Evolutionary conservation across 345 rosid genomes (phyloP).

Genomic region (Zanthoxylum bungeanum): DNA sequence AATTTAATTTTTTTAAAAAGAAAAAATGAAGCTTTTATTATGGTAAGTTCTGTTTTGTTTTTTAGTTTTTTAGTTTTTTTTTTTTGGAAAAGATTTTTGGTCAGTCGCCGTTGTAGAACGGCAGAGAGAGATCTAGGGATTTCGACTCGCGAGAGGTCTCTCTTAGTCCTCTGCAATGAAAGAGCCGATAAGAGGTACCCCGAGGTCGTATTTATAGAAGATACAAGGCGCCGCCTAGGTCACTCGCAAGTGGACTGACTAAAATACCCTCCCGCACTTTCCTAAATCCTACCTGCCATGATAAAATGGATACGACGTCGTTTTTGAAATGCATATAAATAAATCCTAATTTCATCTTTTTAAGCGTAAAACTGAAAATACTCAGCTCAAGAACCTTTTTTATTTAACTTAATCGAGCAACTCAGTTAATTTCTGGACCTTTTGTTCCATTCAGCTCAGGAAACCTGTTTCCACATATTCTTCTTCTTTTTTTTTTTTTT

Average conservation of each 20-base stretch:
- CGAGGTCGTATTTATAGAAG: conserved; percentile 9
- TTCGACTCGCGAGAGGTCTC: background rate
- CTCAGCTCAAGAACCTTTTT: too few species aligned
- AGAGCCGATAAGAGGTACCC: rapidly evolving
- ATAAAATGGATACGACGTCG: too few species aligned
- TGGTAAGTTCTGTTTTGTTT: background rate
- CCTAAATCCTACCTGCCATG: too few species aligned
- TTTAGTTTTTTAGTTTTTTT: background rate
- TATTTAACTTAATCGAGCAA: too few species aligned
- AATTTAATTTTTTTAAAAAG: background rate
- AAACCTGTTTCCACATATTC: too few species aligned
- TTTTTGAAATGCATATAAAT: too few species aligned
- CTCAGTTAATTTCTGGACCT: too few species aligned
- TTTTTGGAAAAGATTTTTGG: background rate
- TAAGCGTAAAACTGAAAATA: too few species aligned
- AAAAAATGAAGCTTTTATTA: background rate
- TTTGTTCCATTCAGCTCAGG: too few species aligned
- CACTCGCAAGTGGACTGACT: background rate
- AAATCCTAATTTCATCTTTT: too few species aligned
- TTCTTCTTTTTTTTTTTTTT: too few species aligned
- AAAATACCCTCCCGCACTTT: background rate
- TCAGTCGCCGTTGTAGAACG: background rate
- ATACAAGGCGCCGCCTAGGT: background rate
- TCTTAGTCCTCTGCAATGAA: background rate
- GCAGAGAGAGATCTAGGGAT: background rate